phyloP scores from a whole-genome alignment of 805 yeast genomes.

The Wilhelminamyces savonicus region DNA sequence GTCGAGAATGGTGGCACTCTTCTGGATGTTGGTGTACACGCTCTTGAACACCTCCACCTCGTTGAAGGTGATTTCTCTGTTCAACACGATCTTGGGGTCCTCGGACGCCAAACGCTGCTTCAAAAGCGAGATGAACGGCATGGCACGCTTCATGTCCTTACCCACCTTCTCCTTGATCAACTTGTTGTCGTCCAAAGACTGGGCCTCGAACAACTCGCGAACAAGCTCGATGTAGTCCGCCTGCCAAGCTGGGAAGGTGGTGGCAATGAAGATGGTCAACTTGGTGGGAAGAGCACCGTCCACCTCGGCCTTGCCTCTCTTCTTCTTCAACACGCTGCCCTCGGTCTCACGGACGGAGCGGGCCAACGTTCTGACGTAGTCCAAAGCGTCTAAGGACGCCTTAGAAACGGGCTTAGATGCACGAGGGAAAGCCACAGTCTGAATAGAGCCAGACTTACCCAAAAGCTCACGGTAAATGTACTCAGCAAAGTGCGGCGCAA shows the following conservation, averaged over 20 bases:
- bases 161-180: slow-evolving; percentile 61
- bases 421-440: slow-evolving; percentile 75
- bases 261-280: slow-evolving; percentile 67
- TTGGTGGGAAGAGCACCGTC: slow-evolving; percentile 70
- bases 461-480: slow-evolving; percentile 81
- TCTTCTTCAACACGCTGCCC: slow-evolving; percentile 69
- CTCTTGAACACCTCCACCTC: slow-evolving; percentile 63
- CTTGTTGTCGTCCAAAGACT: slow-evolving; percentile 58
- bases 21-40: slow-evolving; percentile 50
- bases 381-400: slow-evolving; percentile 59
- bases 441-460: slow-evolving; percentile 59
- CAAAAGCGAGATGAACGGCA: slow-evolving; percentile 89
- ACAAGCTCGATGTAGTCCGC: slow-evolving; percentile 59
- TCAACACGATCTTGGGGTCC: slow-evolving; percentile 72
- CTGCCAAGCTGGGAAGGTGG: slow-evolving; percentile 74
- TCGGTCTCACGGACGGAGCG: slow-evolving; percentile 92
- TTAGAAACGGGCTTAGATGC: slow-evolving; percentile 61
- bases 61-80: slow-evolving; percentile 79
- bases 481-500: slow-evolving; percentile 95
- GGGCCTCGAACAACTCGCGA: slow-evolving; percentile 63
- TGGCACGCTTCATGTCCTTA: slow-evolving; percentile 93
- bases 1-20: slow-evolving; percentile 52
- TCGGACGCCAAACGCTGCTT: slow-evolving; percentile 74
- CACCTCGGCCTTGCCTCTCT: slow-evolving; percentile 79
- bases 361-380: slow-evolving; percentile 70